Conservation (phyloP, 139 green algal genomes). For the Axilococcus clingmanii region DNA sequence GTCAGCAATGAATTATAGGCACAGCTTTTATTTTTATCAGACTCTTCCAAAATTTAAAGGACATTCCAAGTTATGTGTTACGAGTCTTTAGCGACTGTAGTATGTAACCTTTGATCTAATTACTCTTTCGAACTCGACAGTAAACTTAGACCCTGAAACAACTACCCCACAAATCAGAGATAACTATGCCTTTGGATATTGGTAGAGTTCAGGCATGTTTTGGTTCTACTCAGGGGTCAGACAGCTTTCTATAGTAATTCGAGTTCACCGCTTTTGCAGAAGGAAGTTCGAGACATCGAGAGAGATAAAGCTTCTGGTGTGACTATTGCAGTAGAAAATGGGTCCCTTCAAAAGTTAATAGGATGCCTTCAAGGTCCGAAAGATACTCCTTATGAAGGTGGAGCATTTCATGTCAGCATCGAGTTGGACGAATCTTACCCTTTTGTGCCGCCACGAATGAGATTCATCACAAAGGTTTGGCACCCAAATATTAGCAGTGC, state of each 20-base stretch:
- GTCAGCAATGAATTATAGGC: too few relatives aligned
- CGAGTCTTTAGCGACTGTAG: too few relatives aligned
- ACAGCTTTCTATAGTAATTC: neutral
- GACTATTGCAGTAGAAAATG: conserved; percentile 53
- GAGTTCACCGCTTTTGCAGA: conserved; percentile 29
- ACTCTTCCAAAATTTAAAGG: too few relatives aligned
- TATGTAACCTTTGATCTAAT: too few relatives aligned
- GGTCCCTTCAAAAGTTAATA: conserved; percentile 54
- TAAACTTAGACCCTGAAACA: too few relatives aligned
- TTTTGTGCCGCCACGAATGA: conserved; percentile 97
- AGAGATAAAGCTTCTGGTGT: conserved; percentile 74
- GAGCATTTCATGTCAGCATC: conserved; percentile 76
- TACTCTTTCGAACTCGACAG: too few relatives aligned
- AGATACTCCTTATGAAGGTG: conserved; percentile 81
- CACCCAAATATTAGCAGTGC: conserved; percentile 95
- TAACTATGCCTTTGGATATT: too few relatives aligned
- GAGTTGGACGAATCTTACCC: conserved; percentile 80
- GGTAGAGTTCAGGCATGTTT: neutral
- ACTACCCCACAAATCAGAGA: too few relatives aligned
- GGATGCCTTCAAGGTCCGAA: conserved; percentile 67
- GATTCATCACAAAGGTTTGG: conserved; percentile 94
- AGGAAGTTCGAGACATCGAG: conserved; percentile 84
- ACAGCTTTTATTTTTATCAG: too few relatives aligned
- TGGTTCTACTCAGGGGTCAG: neutral
- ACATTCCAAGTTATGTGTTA: too few relatives aligned